Evolutionary conservation across 306 rosid genomes (phyloP).

Genomic region (Mimosa pudica): DNA sequence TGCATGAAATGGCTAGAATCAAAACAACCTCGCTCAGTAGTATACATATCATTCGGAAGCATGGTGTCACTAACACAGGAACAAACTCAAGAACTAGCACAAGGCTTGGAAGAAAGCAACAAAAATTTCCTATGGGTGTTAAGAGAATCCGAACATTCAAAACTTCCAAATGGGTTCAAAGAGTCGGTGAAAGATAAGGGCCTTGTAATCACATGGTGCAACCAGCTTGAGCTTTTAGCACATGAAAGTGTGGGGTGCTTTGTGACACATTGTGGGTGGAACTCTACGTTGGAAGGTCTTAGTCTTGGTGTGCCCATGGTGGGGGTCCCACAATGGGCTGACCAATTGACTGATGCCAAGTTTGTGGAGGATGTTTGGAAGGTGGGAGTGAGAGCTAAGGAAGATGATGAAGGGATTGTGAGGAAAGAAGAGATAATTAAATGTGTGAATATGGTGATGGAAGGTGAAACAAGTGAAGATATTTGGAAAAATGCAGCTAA

Average conservation of each 20-base stretch:
- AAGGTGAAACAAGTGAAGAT: constrained; percentile 48
- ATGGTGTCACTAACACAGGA: background rate
- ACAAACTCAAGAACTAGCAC: constrained; percentile 6
- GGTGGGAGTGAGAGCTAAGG: constrained; percentile 61
- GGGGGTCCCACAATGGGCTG: constrained; percentile 69
- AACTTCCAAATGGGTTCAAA: background rate
- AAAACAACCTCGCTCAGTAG: background rate
- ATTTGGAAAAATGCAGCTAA: background rate
- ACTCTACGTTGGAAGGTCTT: constrained; percentile 66
- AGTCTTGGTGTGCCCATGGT: constrained; percentile 69
- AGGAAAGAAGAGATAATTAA: constrained; percentile 49
- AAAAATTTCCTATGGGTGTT: background rate
- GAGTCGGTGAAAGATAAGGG: background rate
- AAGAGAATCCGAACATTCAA: background rate
- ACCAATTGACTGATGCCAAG: constrained; percentile 66
- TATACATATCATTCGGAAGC: background rate
- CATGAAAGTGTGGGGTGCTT: constrained; percentile 31
- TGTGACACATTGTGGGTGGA: constrained; percentile 75
- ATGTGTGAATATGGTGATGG: constrained; percentile 57
- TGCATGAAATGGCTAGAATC: constrained; percentile 1
- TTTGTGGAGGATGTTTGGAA: constrained; percentile 63
- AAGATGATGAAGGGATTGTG: constrained; percentile 56
- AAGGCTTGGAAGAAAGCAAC: background rate
- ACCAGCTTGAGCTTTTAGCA: background rate
- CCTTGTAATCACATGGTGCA: background rate